Evolutionary conservation across 2,329 filamentous ascomycete species (phyloP), one percentile per base, ranked within the genome.

Genomic region (Fusarium falciforme): DNA sequence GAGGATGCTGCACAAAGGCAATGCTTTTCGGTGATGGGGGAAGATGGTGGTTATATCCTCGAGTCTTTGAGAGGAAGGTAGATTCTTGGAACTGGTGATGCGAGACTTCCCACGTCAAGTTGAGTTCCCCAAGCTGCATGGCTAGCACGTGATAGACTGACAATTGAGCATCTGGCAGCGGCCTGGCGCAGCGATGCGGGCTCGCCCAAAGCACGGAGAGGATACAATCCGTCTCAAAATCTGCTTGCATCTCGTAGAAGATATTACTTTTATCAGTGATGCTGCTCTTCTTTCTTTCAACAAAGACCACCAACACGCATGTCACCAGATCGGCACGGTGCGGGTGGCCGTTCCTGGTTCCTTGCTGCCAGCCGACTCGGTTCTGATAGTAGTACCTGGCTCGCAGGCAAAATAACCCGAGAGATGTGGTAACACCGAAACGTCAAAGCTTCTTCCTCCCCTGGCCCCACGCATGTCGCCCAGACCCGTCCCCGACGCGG

Each of bases 371-470:
- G 55, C 29, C 47, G 47, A 52, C 67, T 71, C 70, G 35, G 61
- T 20, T 62, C 40, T 63, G 29, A 42, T 64, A 64, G 49, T 73
- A 59, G 49, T 73, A 59, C 64, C 40, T 67, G 22, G 47, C 40
- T 61, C 52, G 22, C 65, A 63, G 61, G 42, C 62, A 72, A 63
- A 64, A 66, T 64, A 54, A 54, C 52, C 70, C 60, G 57, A 72
- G 35, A 33, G 27, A 67, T 64, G 58, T 58, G 63, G 74, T 71
- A 73, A 61, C 70, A 75, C 68, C 67, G 67, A 62, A 60, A 62
- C 55, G 73, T 75, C 76, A 70, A 76, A 78, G 76, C 76, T 77
- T 77, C 70, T 68, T 20, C 47, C 33, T 57, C 72, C 71, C 64
- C 54, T 63, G 61, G 61, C 63, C 70, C 76, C 75, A 78, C 75